Base-by-base conservation (phyloP, 2,329 filamentous ascomycete species). In the Phaeoacremonium minimum region DNA sequence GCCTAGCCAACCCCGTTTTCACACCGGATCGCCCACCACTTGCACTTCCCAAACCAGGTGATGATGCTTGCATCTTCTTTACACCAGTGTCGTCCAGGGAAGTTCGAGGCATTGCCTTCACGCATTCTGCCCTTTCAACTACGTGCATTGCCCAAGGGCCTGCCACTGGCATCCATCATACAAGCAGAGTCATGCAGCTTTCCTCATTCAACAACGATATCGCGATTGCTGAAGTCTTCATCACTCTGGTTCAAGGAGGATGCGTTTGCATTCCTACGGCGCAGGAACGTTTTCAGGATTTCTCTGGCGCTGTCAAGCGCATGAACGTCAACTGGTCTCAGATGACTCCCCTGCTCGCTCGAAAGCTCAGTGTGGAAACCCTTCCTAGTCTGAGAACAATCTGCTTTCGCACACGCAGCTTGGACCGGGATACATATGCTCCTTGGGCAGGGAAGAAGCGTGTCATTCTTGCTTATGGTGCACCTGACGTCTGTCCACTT, bases 51-150 rank as follows among this genome's bases (percentile, higher is more conserved):
- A 51, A 58, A 0, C 61, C 68, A 0, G 60, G 69, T 15, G 68
- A 73, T 16, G 64, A 68, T 3, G 79, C 80, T 0, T 84, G 80
- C 48, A 66, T 80, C 4, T 69, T 85, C 5, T 78, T 83, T 42
- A 75, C 72, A 0, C 73, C 73, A 3, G 73, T 75, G 0, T 75
- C 73, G 1, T 73, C 75, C 2, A 71, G 70, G 33, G 69, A 67
- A 34, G 74, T 76, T 0, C 77, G 78, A 39, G 80, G 77, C 2
- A 73, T 80, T 11, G 74, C 81, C 14, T 75, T 83, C 41, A 75
- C 74, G 7, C 82, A 86, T 46, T 61, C 61, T 0, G 70, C 76
- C 1, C 63, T 83, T 2, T 73, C 74, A 2, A 75, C 77, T 0
- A 65, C 69, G 0, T 69, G 77, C 32, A 48, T 69, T 4, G 66